Percentiles rank a stretch among this genome's conserved stretches.
Evolutionary conservation across 1,139 yeast genomes (phyloP).

Genomic region (Schizosaccharomyces versatilis): DNA sequence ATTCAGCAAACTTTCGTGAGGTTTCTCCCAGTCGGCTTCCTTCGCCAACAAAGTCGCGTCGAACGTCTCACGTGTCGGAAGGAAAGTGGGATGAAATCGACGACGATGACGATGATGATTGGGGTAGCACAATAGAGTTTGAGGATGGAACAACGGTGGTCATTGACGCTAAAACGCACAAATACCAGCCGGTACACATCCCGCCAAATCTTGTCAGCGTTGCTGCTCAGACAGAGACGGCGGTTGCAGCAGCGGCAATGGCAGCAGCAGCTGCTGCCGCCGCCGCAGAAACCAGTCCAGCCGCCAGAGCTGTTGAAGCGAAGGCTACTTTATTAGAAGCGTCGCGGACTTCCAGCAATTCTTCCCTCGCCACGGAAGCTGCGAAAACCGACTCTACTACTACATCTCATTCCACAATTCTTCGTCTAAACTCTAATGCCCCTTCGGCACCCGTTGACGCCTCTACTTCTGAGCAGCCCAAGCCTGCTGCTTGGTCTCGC

Average conservation of each 20-base stretch:
- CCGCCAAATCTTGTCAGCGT: background rate
- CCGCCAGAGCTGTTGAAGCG: background rate
- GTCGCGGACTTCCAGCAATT: no score
- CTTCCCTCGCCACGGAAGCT: no score
- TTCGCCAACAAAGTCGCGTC: background rate
- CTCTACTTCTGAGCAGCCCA: no score
- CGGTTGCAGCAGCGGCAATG: background rate
- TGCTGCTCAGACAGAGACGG: background rate
- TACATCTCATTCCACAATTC: no score
- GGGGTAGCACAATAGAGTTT: slow-evolving; percentile 16
- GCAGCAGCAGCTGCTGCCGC: background rate
- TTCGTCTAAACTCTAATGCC: no score
- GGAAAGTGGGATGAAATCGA: slow-evolving; percentile 3
- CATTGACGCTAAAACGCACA: slow-evolving; percentile 4
- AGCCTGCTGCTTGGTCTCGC: no score
- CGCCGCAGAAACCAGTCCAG: background rate
- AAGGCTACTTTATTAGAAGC: background rate
- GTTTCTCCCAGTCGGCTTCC: slow-evolving; percentile 1
- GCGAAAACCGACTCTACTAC: no score
- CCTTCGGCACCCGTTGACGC: no score
- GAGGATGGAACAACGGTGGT: slow-evolving; percentile 16
- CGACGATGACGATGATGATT: slow-evolving; percentile 22
- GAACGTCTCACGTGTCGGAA: slow-evolving; percentile 1
- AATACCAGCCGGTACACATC: background rate
- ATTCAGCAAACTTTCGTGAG: background rate